These are phyloP conservation scores for Lotmaria passim DNA, from an alignment of 208 protist species.

Conservation along the genomic window DNA sequence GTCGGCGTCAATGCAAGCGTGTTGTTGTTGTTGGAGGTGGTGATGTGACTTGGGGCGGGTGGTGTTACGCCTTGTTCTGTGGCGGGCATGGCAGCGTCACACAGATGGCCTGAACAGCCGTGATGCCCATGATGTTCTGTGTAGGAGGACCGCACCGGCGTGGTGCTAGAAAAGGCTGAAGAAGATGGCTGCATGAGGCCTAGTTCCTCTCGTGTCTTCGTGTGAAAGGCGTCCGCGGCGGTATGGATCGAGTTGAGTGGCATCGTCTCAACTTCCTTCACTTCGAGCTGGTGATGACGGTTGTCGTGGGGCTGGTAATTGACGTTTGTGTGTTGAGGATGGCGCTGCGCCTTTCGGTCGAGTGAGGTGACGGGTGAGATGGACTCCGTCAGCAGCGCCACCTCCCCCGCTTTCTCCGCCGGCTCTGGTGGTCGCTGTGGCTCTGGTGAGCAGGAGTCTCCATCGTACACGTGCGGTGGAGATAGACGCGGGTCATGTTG, in stretches of 20 bases:
- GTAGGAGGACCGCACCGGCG: background rate
- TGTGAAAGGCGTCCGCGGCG: background rate
- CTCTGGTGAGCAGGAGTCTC: constrained; percentile 17
- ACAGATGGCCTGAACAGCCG: background rate
- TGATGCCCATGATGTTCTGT: no score
- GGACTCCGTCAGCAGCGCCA: background rate
- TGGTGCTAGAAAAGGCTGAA: background rate
- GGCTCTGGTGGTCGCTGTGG: constrained; percentile 19
- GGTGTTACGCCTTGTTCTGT: background rate
- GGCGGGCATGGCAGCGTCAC: background rate
- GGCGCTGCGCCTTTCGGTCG: background rate
- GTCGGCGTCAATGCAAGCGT: background rate
- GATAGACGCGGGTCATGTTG: background rate
- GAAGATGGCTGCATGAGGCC: constrained; percentile 5
- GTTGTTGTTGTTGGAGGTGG: background rate
- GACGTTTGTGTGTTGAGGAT: background rate
- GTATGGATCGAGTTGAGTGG: background rate
- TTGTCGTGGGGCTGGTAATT: no score
- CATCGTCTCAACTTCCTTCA: background rate
- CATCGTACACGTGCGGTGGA: background rate
- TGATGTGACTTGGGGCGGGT: no score
- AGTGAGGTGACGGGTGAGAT: background rate
- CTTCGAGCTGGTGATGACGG: background rate
- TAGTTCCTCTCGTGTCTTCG: background rate
- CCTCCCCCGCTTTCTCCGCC: no score